Conservation (phyloP, 495 filamentous ascomycete species). For the Neurospora cerealis region DNA sequence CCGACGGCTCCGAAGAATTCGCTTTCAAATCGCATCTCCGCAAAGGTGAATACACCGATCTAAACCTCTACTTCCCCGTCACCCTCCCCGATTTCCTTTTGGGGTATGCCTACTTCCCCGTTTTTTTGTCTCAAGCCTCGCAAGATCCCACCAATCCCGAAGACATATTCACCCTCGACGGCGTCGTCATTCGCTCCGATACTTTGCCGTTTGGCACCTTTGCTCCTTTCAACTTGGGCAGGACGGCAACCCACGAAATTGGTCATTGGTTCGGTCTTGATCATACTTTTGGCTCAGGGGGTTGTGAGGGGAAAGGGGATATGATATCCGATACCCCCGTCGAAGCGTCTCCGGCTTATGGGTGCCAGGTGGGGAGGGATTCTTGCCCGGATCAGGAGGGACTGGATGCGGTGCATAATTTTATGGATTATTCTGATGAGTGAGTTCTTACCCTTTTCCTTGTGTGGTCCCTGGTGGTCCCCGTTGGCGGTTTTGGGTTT, state of each 20-base stretch:
- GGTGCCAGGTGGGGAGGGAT: neutral
- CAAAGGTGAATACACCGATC: neutral
- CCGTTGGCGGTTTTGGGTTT: neutral
- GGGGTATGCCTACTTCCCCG: slow-evolving; percentile 30
- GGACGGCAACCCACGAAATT: slow-evolving; percentile 43
- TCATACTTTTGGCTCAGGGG: slow-evolving; percentile 41
- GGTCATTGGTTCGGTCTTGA: slow-evolving; percentile 45
- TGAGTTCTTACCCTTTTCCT: neutral
- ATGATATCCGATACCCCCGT: neutral
- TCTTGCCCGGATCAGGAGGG: neutral
- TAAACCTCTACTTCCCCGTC: slow-evolving; percentile 1
- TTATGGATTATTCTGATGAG: neutral
- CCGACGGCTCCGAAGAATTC: neutral
- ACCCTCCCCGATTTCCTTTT: neutral
- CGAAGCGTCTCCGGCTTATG: neutral
- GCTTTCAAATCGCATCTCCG: neutral
- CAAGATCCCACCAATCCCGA: neutral
- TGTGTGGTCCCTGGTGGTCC: neutral
- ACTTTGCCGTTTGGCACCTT: slow-evolving; percentile 15
- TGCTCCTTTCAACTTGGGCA: slow-evolving; percentile 23
- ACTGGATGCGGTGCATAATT: neutral
- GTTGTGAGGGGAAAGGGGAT: neutral
- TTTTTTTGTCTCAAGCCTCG: neutral
- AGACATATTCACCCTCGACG: neutral
- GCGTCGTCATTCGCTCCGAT: neutral